These are phyloP conservation scores for Neurospora sp. DNA, from an alignment of 495 filamentous ascomycete species.

Conservation along the genomic window DNA sequence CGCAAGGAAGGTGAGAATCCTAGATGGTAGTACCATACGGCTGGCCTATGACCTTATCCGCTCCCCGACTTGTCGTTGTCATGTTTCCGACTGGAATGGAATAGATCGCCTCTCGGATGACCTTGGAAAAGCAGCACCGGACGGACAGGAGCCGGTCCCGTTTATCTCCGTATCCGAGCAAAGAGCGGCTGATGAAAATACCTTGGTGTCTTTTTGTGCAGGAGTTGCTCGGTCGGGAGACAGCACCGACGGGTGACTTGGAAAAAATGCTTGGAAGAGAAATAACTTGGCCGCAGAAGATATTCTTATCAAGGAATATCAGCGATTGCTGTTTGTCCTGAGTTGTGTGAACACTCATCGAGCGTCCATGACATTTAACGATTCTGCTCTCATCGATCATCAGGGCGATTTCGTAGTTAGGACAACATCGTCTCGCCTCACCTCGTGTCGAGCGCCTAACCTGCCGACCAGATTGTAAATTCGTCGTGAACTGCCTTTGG, in stretches of 20 bases:
- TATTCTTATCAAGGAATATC: too few species aligned
- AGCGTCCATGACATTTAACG: neutral
- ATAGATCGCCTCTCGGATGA: neutral
- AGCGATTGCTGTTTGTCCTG: too few species aligned
- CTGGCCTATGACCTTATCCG: neutral
- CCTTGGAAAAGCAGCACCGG: neutral
- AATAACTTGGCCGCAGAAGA: too few species aligned
- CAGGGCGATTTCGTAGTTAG: neutral
- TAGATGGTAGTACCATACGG: neutral
- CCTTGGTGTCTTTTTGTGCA: too few species aligned
- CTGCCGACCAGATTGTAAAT: neutral
- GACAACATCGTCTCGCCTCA: neutral
- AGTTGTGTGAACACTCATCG: too few species aligned
- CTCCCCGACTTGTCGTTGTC: neutral
- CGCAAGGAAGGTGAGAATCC: neutral
- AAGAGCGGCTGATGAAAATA: neutral
- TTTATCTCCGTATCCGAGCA: neutral
- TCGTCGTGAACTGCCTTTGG: neutral
- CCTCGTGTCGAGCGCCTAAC: neutral
- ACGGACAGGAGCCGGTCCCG: neutral
- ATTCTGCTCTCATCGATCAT: neutral
- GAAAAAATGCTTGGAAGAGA: too few species aligned
- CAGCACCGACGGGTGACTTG: too few species aligned
- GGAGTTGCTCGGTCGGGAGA: too few species aligned
- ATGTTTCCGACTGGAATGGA: neutral